Evolutionary conservation across 305 asterid genomes (phyloP).

Genomic region (Solanum chacoense): DNA sequence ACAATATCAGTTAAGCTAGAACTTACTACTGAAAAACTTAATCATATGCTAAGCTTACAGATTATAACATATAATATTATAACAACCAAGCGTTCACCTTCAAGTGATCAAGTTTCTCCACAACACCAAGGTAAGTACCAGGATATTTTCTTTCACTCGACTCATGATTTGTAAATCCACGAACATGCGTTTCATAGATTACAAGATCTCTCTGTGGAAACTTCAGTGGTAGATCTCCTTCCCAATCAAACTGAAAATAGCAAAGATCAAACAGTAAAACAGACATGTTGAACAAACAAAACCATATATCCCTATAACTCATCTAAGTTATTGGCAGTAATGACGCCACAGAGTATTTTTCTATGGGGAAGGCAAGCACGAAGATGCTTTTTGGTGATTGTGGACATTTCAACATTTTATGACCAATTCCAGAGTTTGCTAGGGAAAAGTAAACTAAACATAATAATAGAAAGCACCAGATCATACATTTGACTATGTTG

Average conservation of each 20-base stretch:
- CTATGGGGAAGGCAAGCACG: background rate
- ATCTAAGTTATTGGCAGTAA: background rate
- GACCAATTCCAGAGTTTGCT: background rate
- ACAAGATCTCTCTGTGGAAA: constrained; percentile 62
- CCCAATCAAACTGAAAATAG: constrained; percentile 83
- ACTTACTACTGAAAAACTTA: background rate
- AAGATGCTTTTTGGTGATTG: background rate
- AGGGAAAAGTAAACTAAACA: background rate
- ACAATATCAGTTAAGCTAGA: background rate
- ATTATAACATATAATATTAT: background rate
- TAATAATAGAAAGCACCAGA: background rate
- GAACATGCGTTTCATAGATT: constrained; percentile 93
- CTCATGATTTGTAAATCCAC: constrained; percentile 89
- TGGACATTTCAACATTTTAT: background rate
- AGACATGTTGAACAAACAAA: constrained; percentile 2
- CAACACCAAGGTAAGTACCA: constrained; percentile 83
- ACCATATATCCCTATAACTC: background rate
- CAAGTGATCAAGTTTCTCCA: constrained; percentile 89
- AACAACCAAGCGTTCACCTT: constrained; percentile 34
- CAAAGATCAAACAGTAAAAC: constrained; percentile 2
- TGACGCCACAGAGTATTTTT: background rate
- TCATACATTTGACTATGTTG: background rate
- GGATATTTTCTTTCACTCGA: constrained; percentile 67
- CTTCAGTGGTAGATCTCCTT: constrained; percentile 84
- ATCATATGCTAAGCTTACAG: background rate